phyloP scores from a whole-genome alignment of 495 filamentous ascomycete species.

The Aspergillus saccharolyticus region DNA sequence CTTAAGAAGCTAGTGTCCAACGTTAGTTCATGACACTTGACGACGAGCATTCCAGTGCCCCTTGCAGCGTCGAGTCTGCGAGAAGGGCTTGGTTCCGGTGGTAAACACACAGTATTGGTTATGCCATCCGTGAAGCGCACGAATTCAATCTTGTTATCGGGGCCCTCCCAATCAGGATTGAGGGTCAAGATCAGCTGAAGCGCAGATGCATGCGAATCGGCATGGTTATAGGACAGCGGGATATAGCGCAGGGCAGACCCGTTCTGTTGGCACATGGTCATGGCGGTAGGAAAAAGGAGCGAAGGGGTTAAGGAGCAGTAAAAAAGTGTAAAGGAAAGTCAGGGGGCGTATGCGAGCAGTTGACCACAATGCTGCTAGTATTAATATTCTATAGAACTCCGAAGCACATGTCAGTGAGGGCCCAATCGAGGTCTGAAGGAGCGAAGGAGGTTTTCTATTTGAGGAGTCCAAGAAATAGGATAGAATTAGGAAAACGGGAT shows the following conservation, averaged over 20 bases:
- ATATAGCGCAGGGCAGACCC: conserved; percentile 46
- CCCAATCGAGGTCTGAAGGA: neutral
- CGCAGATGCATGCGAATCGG: conserved; percentile 71
- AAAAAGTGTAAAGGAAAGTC: neutral
- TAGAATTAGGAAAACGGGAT: neutral
- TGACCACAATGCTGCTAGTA: neutral
- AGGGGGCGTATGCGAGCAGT: neutral
- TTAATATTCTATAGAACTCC: neutral
- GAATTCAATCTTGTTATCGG: conserved; percentile 76
- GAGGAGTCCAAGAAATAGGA: neutral
- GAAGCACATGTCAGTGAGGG: neutral
- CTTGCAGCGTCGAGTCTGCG: neutral
- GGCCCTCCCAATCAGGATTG: conserved; percentile 74
- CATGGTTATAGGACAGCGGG: conserved; percentile 68
- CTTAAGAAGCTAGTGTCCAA: conserved; percentile 61
- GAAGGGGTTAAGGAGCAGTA: neutral
- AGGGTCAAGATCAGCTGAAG: conserved; percentile 72
- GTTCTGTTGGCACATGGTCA: conserved; percentile 22
- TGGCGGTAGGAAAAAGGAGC: conserved; percentile 21
- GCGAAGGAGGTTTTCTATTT: neutral
- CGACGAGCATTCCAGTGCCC: neutral
- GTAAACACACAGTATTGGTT: conserved; percentile 76
- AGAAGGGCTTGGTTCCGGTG: neutral
- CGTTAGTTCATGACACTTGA: conserved; percentile 20
- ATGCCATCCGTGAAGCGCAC: conserved; percentile 94